Percentiles rank a stretch among this genome's conserved stretches.
These are phyloP conservation scores for Sequoiadendron giganteum DNA, from an alignment of 75 land plant species.

Conservation along the genomic window DNA sequence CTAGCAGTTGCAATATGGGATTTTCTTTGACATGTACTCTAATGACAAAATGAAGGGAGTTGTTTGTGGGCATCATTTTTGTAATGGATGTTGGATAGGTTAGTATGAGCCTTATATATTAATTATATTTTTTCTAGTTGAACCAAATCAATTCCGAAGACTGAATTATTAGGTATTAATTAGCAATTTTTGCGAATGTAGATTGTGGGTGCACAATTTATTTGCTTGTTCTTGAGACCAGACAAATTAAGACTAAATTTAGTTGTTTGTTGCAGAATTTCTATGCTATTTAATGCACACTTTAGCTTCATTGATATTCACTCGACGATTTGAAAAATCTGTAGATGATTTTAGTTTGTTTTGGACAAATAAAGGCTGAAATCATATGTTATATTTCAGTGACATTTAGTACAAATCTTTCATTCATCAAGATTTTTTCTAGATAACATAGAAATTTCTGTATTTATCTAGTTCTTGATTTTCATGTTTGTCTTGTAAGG, in stretches of 20 bases:
- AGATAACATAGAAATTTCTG: background rate
- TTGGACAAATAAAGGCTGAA: background rate
- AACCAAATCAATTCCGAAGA: background rate
- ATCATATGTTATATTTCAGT: background rate
- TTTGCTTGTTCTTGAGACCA: background rate
- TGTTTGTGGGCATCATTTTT: conserved; percentile 71
- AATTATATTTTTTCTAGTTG: background rate
- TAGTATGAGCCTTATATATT: background rate
- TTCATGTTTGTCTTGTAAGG: too few species aligned
- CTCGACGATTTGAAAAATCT: background rate
- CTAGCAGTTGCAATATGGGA: conserved; percentile 65
- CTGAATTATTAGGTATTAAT: background rate
- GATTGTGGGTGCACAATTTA: background rate
- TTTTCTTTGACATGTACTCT: conserved; percentile 63
- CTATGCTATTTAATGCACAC: background rate
- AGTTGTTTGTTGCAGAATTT: too few species aligned
- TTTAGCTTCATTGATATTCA: background rate
- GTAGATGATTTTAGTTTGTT: too few species aligned
- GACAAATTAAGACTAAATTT: background rate
- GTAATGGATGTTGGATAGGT: conserved; percentile 72
- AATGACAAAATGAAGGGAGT: conserved; percentile 44
- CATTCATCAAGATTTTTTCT: background rate
- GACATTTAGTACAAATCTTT: background rate
- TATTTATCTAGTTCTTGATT: too few species aligned
- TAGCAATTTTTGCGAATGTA: background rate